phyloP scores from a whole-genome alignment of 768 basidiomycete genomes.

The Agrocybe praecox region DNA sequence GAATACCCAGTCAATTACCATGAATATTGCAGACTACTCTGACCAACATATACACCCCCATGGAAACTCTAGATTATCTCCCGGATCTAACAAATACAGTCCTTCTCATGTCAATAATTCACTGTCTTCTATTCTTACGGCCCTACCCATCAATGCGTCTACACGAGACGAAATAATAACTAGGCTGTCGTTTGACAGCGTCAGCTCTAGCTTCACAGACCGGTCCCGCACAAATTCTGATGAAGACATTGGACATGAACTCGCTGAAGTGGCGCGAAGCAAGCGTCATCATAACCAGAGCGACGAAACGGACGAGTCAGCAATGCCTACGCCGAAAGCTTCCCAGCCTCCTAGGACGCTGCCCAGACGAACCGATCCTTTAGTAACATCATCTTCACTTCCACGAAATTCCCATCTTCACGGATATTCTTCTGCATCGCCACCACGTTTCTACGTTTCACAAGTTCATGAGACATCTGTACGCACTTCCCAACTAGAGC shows the following conservation, averaged over 20 bases:
- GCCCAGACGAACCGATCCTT: constrained; percentile 4
- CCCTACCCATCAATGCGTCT: constrained; percentile 53
- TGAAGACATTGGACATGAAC: constrained; percentile 44
- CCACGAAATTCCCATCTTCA: constrained; percentile 19
- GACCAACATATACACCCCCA: constrained; percentile 3
- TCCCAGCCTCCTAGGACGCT: constrained; percentile 9
- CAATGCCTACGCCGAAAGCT: constrained; percentile 27
- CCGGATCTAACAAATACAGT: constrained; percentile 26
- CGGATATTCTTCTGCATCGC: constrained; percentile 30
- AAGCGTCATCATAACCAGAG: not conserved
- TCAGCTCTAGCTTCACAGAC: constrained; percentile 45
- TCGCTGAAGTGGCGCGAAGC: constrained; percentile 38
- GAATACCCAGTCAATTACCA: constrained; percentile 13
- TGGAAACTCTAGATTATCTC: constrained; percentile 16
- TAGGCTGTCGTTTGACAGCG: constrained; percentile 56
- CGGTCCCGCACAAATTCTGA: constrained; percentile 31
- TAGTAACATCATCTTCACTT: constrained; percentile 14
- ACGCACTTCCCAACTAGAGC: constrained; percentile 55
- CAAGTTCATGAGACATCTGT: constrained; percentile 35
- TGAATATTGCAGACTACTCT: constrained; percentile 10
- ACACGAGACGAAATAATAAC: constrained; percentile 57
- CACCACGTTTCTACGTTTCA: constrained; percentile 37
- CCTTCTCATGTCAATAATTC: constrained; percentile 35
- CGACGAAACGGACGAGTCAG: constrained; percentile 13
- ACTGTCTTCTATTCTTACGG: constrained; percentile 44